Base-by-base conservation (phyloP, 768 basidiomycete species). In the Scleroderma citrinum region DNA sequence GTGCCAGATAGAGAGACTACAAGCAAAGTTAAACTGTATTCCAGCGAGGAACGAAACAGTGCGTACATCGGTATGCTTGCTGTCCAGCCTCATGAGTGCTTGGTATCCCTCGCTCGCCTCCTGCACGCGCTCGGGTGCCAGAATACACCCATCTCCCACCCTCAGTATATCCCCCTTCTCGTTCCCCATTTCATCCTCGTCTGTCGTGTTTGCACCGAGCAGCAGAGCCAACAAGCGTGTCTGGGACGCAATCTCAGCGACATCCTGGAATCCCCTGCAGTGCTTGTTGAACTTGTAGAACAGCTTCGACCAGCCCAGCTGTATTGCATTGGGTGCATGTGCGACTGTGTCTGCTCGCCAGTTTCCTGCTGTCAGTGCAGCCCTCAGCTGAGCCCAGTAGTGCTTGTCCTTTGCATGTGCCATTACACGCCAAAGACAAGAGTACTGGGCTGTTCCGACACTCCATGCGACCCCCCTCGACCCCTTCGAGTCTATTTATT, bases 201-300 rank as follows among this genome's bases (percentile, higher is more conserved):
- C 76, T 31, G 59, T 52, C 2, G 73, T 69, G 38, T 71, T 71
- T 0, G 76, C 72, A 11, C 70, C 66, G 23, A 83, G 71, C 39
- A 85, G 71, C 29, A 86, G 59, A 5, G 80, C 76, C 26, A 91
- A 69, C 1, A 76, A 74, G 29, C 83, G 84, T 0, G 81, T 88
- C 57, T 85, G 80, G 0, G 74, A 77, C 16, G 83, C 85, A 51
- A 88, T 72, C 56, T 85, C 81, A 3, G 81, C 73, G 13, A 85
- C 70, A 49, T 83, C 81, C 52, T 64, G 57, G 56, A 74, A 81
- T 0, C 83, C 82, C 5, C 64, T 65, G 58, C 83, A 85, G 56
- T 93, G 91, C 55, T 93, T 93, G 63, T 86, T 83, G 70, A 89
- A 91, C 67, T 93, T 93, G 55, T 87, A 78, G 35, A 92, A 67